Base-by-base conservation (phyloP, 257 asterid species). In the Solanum rostratum region DNA sequence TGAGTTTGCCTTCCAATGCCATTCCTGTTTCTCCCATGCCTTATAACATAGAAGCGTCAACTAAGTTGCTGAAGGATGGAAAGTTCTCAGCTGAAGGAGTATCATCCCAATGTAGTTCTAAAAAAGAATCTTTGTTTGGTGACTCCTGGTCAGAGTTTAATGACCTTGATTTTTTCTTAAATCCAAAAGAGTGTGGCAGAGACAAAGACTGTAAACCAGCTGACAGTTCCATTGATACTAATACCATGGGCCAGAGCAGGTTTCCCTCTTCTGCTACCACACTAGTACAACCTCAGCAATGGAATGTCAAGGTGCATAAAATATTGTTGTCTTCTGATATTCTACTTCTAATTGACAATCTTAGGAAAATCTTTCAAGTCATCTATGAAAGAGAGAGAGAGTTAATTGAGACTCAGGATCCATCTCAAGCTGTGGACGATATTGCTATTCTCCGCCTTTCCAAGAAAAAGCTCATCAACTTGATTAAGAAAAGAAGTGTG, bases 151-250 rank as follows among this genome's bases (percentile, higher is more conserved):
- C 97, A 60, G 81, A 85, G 29, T 86, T 81, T 73, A 91, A 88
- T 84, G 97, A 91, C 83, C 92, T 88, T 74, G 95, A 92, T 53
- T 91, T 90, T 85, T 90, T 91, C 83, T 84, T 93, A 89, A 91
- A 92, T 89, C 92, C 97, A 27, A 87, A 79, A 45, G 92, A 86
- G 86, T 83, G 84, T 80, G 84, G 62, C 46, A 85, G 85, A 76
- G 90, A 89, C 68, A 88, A 85, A 85, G 93, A 86, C 65, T 79
- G 55, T 79, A 90, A 85, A 88, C 85, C 87, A 69, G 88, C 88
- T 45, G 89, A 86, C 57, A 87, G 85, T 86, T 52, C 90, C 33
- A 66, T 74, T 86, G 87, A 86, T 88, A 78, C 85, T 83, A 84
- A 82, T 84, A 84, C 88, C 52, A 74, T 37, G 85, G 81, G 12